A percentile compares a stretch with the other conserved stretches of the same genome.
Conservation (phyloP, 495 filamentous ascomycete species). For the Neurospora cerealis region DNA sequence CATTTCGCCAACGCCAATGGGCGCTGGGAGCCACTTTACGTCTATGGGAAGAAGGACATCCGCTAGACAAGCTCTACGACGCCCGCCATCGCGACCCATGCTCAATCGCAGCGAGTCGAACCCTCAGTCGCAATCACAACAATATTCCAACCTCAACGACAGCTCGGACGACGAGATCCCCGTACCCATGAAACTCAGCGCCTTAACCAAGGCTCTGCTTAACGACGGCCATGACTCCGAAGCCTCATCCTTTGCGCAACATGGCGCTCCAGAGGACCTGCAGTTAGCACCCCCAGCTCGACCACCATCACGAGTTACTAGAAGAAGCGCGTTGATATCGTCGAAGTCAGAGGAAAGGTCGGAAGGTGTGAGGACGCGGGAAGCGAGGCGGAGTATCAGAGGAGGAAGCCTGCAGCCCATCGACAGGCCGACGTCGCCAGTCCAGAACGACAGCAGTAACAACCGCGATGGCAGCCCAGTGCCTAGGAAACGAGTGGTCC, state of each 20-base stretch:
- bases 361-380: slow-evolving; percentile 8
- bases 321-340: slow-evolving; percentile 23
- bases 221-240: slow-evolving; percentile 44
- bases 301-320: slow-evolving; percentile 43
- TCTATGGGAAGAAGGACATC: slow-evolving; percentile 31
- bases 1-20: slow-evolving; percentile 27
- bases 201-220: slow-evolving; percentile 65
- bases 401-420: slow-evolving; percentile 27
- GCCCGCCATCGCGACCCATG: slow-evolving; percentile 22
- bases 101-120: slow-evolving; percentile 30
- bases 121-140: slow-evolving; percentile 15
- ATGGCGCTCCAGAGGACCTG: slow-evolving; percentile 38
- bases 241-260: slow-evolving; percentile 1
- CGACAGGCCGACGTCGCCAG: slow-evolving; percentile 28
- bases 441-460: slow-evolving; percentile 3
- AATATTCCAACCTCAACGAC: slow-evolving; percentile 35
- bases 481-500: slow-evolving; percentile 44
- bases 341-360: slow-evolving; percentile 16
- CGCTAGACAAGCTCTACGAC: slow-evolving; percentile 31
- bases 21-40: slow-evolving; percentile 24
- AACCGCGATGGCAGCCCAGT: slow-evolving; percentile 31
- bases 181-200: slow-evolving; percentile 68
- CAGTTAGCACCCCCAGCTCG: slow-evolving; percentile 41
- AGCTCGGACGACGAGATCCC: slow-evolving; percentile 69
- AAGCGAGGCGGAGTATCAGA: slow-evolving; percentile 28